These are phyloP conservation scores for Sporothrix mexicana DNA, from an alignment of 2,329 filamentous ascomycete genomes.

Conservation along the genomic window DNA sequence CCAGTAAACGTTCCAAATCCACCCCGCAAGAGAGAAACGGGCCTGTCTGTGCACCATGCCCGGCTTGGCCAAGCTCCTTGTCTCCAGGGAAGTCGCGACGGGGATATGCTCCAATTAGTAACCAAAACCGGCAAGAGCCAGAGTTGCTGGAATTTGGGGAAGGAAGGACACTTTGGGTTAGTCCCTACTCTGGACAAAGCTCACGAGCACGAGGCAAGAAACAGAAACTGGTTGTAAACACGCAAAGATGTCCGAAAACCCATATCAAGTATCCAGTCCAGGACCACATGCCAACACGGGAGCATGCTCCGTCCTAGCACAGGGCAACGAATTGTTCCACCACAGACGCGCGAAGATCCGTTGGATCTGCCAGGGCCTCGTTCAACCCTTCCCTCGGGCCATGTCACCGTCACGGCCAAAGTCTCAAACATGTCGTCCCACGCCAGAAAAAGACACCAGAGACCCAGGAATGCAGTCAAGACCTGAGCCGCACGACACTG, in stretches of 20 bases:
- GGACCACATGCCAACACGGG: slow-evolving; percentile 23
- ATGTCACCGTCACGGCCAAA: background rate
- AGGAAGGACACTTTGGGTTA: background rate
- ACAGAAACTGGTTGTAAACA: background rate
- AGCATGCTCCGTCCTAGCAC: background rate
- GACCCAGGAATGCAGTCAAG: background rate
- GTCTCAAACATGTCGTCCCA: background rate
- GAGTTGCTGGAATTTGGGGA: background rate
- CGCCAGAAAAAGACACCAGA: background rate
- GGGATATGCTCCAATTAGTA: slow-evolving; percentile 22
- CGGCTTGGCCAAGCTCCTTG: slow-evolving; percentile 15
- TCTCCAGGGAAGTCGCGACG: slow-evolving; percentile 19
- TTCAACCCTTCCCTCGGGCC: slow-evolving; percentile 12
- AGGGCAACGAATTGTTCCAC: slow-evolving; percentile 30
- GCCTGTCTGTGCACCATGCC: slow-evolving; percentile 10
- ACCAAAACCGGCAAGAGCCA: slow-evolving; percentile 23
- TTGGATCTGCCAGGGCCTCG: slow-evolving; percentile 28
- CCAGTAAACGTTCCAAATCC: slow-evolving; percentile 7
- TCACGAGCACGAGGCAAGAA: background rate
- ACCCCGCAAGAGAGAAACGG: slow-evolving; percentile 13
- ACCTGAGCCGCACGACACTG: background rate
- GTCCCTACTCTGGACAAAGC: no score
- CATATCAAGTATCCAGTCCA: background rate
- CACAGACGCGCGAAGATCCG: slow-evolving; percentile 27
- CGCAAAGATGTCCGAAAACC: background rate